Evolutionary conservation across 192 early-diverging fungal species (phyloP), one percentile per base, ranked within the genome.

Genomic region (Coemansia sp.): DNA sequence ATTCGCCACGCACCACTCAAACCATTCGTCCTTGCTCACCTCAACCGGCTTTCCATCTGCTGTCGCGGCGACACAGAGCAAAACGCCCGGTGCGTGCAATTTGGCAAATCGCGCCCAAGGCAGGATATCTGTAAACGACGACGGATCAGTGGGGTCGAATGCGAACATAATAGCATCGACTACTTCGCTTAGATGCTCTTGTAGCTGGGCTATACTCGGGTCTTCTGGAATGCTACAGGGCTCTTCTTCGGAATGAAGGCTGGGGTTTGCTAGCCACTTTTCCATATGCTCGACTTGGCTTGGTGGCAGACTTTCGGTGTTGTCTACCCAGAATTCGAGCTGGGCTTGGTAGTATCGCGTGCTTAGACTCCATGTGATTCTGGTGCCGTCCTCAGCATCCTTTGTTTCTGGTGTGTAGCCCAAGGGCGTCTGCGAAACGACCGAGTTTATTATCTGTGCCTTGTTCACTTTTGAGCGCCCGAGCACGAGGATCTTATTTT

Each of bases 241-340:
- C 3, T 35, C 28, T 2, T 33, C 38, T 14, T 69, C 59, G 11
- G 35, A 43, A 43, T 73, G 55, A 3, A 45, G 11, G 21, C 45
- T 37, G 23, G 77, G 46, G n/a, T 40, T n/a, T 33, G 38, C 62
- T 6, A 80, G 65, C 77, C 77, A 80, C 16, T 36, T 20, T 9
- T 58, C 45, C 79, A 81, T 73, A 13, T 60, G 58, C 50, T 72
- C 42, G 2, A 11, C 23, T 46, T 79, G 63, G 0, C 60, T 20
- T 8, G 38, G 21, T 14, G 73, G 31, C 2, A 73, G 64, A 14
- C 20, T 55, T 7, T 81, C 79, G 4, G 79, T 81, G 64, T 40
- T 75, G 59, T 81, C 79, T 8, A 74, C 55, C 79, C 79, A 81
- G 24, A 81, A 70, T 64, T 81, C 79, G 8, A 76, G 57, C 8